Base-by-base conservation (phyloP, 2,329 filamentous ascomycete species). In the Diaporthe sp. region DNA sequence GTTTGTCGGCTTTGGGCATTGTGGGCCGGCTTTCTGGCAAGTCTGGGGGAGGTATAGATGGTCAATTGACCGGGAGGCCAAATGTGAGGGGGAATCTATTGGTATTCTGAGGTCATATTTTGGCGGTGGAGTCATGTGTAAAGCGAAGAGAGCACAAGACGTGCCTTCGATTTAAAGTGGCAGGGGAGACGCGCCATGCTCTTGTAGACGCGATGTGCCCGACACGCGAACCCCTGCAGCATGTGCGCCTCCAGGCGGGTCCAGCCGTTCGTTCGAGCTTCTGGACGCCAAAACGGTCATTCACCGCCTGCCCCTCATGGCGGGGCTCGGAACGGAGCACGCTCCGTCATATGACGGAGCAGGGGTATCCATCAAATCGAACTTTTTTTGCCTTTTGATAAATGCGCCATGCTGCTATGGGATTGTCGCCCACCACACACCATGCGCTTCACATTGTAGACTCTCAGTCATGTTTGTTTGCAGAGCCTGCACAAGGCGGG, bases 1-100 rank as follows among this genome's bases (percentile, higher is more conserved):
- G 84, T 78, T 81, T 85, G 78, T 78, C 82, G 42, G 81, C 83
- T 75, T 83, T 86, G 39, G 86, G 83, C 85, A 86, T 87, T 78
- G 76, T 82, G 77, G 73, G 75, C 32, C 22, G 22, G 3, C 39
- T 25, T 12, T 53, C 75, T 55, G 72, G 42, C 58, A 39, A 59
- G 19, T 53, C 25, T 47, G 37, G 32, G 39, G 22, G 25, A n/a
- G 30, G 39, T 7, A 61, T 35, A 12, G 22, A 61, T 56, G 39
- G n/a, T 58, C 65, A 58, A 58, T 66, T 59, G 71, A 47, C 71
- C 71, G 15, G 3, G 32, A 53, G 50, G 35, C 61, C 65, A 39
- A 50, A 51, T 13, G 55, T 71, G 32, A 55, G 65, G 53, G n/a
- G 37, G 12, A 25, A 35, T 32, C 58, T 69, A 69, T 44, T 65